These are phyloP conservation scores for Trichoderma polysporum DNA, from an alignment of 2,329 filamentous ascomycete genomes.

Conservation along the genomic window DNA sequence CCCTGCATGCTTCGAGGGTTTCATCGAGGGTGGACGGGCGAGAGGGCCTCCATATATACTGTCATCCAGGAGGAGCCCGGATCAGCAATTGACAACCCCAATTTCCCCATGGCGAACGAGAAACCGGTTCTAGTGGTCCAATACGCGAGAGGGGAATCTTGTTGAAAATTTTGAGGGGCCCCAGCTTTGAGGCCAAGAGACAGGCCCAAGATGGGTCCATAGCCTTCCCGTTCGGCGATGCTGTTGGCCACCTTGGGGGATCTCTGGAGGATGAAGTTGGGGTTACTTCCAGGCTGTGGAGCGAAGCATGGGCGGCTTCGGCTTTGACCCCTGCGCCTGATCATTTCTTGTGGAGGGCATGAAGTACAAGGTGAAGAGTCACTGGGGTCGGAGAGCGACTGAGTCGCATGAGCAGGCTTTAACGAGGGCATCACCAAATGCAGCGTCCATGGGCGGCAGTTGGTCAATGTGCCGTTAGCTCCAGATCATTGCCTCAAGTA, in stretches of 20 bases:
- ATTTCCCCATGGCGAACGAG: not conserved
- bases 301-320: conserved; percentile 13
- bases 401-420: not conserved
- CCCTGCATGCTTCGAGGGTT: conserved; percentile 5
- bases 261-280: conserved; percentile 9
- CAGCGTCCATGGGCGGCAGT: conserved; percentile 2
- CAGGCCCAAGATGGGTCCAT: not conserved
- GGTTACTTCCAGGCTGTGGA: not conserved
- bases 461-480: conserved; percentile 15
- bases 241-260: not conserved
- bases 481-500: not conserved
- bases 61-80: not conserved
- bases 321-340: conserved; percentile 9
- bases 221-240: not conserved
- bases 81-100: conserved; percentile 4
- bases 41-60: conserved; percentile 6
- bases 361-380: not conserved
- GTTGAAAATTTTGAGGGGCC: conserved; percentile 20
- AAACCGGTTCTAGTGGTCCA: not conserved
- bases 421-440: conserved; percentile 1
- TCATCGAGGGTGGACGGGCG: conserved; percentile 6
- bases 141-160: not conserved
- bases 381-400: not conserved
- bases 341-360: not conserved
- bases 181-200: conserved; percentile 1